Conservation (phyloP, 371 early-diverging fungal species). For the Chytridium lagenaria region DNA sequence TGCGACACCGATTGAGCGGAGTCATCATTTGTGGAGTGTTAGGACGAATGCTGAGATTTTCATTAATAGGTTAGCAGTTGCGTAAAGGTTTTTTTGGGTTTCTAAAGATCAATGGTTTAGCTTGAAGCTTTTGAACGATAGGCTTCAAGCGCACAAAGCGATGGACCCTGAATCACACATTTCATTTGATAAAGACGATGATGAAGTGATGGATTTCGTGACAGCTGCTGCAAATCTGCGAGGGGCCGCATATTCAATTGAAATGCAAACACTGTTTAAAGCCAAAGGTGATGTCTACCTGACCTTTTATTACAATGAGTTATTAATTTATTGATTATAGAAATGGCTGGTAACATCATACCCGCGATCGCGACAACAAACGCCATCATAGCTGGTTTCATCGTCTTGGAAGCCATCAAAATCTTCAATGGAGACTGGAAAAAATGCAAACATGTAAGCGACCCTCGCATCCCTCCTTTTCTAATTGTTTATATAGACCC, state of each 20-base stretch:
- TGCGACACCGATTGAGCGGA: slow-evolving; percentile 41
- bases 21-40: slow-evolving; percentile 75
- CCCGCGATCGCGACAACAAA: slow-evolving; percentile 99
- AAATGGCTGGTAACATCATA: slow-evolving; percentile 99
- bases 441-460: slow-evolving; percentile 53
- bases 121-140: slow-evolving; percentile 30
- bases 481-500: slow-evolving; percentile 36
- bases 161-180: slow-evolving; percentile 60
- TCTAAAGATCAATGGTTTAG: slow-evolving; percentile 22
- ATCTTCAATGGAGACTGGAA: slow-evolving; percentile 62
- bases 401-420: slow-evolving; percentile 85
- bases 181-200: slow-evolving; percentile 94
- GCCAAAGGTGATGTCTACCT: slow-evolving; percentile 74
- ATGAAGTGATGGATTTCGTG: slow-evolving; percentile 87
- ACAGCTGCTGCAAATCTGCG: slow-evolving; percentile 90
- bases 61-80: slow-evolving; percentile 42
- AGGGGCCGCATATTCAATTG: slow-evolving; percentile 80
- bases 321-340: slow-evolving; percentile 48
- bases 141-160: slow-evolving; percentile 47
- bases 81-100: neutral
- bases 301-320: neutral
- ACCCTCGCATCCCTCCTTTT: neutral
- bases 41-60: slow-evolving; percentile 57
- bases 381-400: slow-evolving; percentile 96
- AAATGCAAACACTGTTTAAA: slow-evolving; percentile 79